Evolutionary conservation across 2,329 filamentous ascomycete genomes (phyloP).

Genomic region (Emergomyces pasteurianus): DNA sequence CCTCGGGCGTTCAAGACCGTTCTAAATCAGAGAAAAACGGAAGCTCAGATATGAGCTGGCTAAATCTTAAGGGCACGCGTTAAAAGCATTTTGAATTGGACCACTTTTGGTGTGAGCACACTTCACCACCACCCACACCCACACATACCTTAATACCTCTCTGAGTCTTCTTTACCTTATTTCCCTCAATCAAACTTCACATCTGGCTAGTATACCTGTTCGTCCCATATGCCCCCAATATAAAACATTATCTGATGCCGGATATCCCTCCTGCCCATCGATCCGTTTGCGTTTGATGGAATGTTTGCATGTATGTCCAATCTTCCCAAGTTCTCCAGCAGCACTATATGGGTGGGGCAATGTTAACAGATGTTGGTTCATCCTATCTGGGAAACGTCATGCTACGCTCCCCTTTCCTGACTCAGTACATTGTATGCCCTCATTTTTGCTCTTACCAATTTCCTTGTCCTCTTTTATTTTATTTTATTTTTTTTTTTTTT

Average conservation of each 20-base stretch:
- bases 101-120: too few relatives aligned
- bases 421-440: not conserved
- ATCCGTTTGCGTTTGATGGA: not conserved
- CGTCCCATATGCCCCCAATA: not conserved
- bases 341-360: not conserved
- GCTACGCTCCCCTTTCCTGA: not conserved
- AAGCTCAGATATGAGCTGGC: slow-evolving; percentile 34
- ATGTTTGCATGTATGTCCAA: not conserved
- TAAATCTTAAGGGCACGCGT: slow-evolving; percentile 22
- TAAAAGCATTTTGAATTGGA: not conserved
- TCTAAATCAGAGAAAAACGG: slow-evolving; percentile 11
- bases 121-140: too few relatives aligned
- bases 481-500: not conserved
- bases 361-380: not conserved
- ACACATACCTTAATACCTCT: not conserved
- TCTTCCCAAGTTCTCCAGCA: not conserved
- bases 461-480: not conserved
- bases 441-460: not conserved
- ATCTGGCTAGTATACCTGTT: not conserved
- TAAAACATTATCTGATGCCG: not conserved
- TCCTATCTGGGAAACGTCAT: not conserved
- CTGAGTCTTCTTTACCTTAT: not conserved
- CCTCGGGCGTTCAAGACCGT: not conserved
- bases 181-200: not conserved
- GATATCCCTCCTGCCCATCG: not conserved